These are phyloP conservation scores for Yarrowia hollandica DNA, from an alignment of 805 yeast species.

Conservation along the genomic window DNA sequence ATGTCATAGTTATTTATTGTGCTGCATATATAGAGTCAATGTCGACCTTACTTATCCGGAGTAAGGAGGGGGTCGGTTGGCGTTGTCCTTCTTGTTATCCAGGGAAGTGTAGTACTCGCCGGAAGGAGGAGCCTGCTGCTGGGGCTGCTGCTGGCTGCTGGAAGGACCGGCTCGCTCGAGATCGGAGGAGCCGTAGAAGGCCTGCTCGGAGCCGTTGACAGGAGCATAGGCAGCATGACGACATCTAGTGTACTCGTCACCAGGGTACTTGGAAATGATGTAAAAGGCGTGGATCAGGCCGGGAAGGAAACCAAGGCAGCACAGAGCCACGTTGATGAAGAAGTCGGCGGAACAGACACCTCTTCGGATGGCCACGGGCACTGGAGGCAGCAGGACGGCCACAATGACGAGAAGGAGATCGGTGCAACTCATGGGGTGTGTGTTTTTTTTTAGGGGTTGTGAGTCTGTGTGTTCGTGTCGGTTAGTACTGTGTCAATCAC, in stretches of 20 bases:
- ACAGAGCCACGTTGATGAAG: constrained; percentile 67
- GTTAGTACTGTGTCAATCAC: no score
- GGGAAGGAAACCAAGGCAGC: constrained; percentile 71
- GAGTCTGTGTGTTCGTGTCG: not conserved
- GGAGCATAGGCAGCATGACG: not conserved
- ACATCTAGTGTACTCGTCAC: constrained; percentile 30
- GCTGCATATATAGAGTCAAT: not conserved
- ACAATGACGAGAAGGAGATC: constrained; percentile 69
- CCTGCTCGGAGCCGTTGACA: constrained; percentile 8
- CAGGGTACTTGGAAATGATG: constrained; percentile 72
- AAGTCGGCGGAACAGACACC: constrained; percentile 72
- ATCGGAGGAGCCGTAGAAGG: constrained; percentile 26
- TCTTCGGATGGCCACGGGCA: constrained; percentile 72
- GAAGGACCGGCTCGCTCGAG: constrained; percentile 28
- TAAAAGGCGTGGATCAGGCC: constrained; percentile 78
- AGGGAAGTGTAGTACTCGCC: constrained; percentile 17
- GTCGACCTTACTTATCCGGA: constrained; percentile 5
- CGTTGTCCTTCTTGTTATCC: constrained; percentile 18
- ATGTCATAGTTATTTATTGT: not conserved
- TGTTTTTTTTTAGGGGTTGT: not conserved
- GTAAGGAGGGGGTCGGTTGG: constrained; percentile 25
- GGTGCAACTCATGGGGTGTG: constrained; percentile 36
- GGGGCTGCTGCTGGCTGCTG: constrained; percentile 15
- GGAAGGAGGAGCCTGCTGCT: constrained; percentile 21
- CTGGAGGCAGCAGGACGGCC: constrained; percentile 73